Percentiles rank a stretch among this genome's conserved stretches.
phyloP scores from a whole-genome alignment of 1,284 basidiomycete genomes.

The Papiliotrema nemorosa region DNA sequence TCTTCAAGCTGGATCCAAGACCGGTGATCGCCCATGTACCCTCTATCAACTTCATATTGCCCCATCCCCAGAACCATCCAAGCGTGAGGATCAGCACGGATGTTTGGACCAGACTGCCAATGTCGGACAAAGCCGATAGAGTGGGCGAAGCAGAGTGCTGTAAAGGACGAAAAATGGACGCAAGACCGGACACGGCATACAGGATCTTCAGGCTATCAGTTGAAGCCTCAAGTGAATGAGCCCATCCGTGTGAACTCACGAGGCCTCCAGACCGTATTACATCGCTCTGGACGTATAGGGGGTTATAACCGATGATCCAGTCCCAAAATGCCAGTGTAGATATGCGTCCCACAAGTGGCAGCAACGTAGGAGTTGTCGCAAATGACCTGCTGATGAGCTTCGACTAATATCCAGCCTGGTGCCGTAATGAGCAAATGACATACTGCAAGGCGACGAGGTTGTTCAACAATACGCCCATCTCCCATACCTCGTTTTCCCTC shows the following conservation, averaged over 20 bases:
- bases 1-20: no score
- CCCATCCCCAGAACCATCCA: slow-evolving; percentile 2
- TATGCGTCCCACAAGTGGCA: slow-evolving; percentile 68
- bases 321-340: slow-evolving; percentile 83
- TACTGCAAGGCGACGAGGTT: slow-evolving; percentile 66
- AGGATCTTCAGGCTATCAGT: not conserved
- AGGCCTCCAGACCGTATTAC: slow-evolving; percentile 60
- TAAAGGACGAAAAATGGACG: no score
- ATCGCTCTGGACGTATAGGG: slow-evolving; percentile 54
- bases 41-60: slow-evolving; percentile 10
- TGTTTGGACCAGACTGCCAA: not conserved
- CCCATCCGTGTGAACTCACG: slow-evolving; percentile 51
- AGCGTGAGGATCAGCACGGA: not conserved
- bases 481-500: slow-evolving; percentile 54
- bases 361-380: slow-evolving; percentile 29
- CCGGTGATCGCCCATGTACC: slow-evolving; percentile 12
- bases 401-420: not conserved
- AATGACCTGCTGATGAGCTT: no score
- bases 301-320: slow-evolving; percentile 65
- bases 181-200: not conserved
- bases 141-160: no score
- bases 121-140: not conserved
- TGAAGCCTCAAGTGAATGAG: not conserved
- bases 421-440: not conserved
- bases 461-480: slow-evolving; percentile 73